Conservation (phyloP, 2,329 filamentous ascomycete genomes). For the Rhinocladiella mackenziei region DNA sequence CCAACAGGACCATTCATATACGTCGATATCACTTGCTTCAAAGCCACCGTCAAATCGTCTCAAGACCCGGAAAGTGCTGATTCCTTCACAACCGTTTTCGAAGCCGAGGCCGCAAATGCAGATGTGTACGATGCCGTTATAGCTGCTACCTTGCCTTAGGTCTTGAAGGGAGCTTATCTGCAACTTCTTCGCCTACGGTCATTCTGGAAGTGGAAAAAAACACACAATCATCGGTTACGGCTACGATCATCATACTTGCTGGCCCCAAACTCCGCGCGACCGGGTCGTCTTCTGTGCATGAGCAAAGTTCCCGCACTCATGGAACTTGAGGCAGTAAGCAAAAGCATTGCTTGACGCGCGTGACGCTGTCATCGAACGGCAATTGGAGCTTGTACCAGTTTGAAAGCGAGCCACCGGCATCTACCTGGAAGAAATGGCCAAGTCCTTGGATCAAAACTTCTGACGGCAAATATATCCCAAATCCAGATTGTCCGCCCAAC, state of each 20-base stretch:
- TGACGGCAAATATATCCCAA: slow-evolving; percentile 36
- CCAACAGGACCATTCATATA: background rate
- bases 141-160: slow-evolving; percentile 34
- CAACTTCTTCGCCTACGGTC: slow-evolving; percentile 45
- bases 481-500: slow-evolving; percentile 37
- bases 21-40: background rate
- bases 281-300: slow-evolving; percentile 41
- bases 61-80: slow-evolving; percentile 31
- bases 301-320: slow-evolving; percentile 46
- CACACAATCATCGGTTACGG: slow-evolving; percentile 46
- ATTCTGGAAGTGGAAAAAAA: slow-evolving; percentile 43
- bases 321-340: slow-evolving; percentile 44
- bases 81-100: slow-evolving; percentile 30
- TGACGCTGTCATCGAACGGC: slow-evolving; percentile 39
- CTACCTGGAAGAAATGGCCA: slow-evolving; percentile 39
- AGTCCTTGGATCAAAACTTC: slow-evolving; percentile 30
- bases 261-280: slow-evolving; percentile 33
- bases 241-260: slow-evolving; percentile 29
- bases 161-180: slow-evolving; percentile 37
- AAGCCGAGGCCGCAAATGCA: slow-evolving; percentile 28
- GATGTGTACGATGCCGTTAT: slow-evolving; percentile 35
- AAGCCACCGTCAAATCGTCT: slow-evolving; percentile 1
- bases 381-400: slow-evolving; percentile 45
- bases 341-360: slow-evolving; percentile 36
- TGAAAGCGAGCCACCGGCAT: slow-evolving; percentile 43